phyloP scores from a whole-genome alignment of 2,329 filamentous ascomycete genomes.

The Anthostomella pinea region DNA sequence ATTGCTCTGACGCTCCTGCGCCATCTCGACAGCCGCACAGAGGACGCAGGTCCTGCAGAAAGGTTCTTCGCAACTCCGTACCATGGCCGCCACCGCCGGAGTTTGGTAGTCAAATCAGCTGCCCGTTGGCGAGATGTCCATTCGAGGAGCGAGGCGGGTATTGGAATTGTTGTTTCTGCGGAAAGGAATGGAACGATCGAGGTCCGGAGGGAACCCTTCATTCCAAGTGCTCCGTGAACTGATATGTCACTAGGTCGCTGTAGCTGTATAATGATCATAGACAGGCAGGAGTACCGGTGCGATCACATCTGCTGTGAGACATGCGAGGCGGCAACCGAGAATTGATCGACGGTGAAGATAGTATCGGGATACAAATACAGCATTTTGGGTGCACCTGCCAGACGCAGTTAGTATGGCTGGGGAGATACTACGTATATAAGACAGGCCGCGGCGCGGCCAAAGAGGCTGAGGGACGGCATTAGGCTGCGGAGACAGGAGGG shows the following conservation, averaged over 20 bases:
- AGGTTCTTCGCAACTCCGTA: conserved; percentile 41
- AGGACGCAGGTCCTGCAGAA: conserved; percentile 40
- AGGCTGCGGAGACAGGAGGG: too few relatives aligned
- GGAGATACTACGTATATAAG: conserved; percentile 1
- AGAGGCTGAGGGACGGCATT: too few relatives aligned
- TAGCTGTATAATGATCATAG: conserved; percentile 51
- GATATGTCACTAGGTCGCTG: conserved; percentile 38
- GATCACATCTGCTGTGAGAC: conserved; percentile 53
- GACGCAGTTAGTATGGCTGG: conserved; percentile 1
- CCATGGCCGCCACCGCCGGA: conserved; percentile 48
- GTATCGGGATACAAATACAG: conserved; percentile 1
- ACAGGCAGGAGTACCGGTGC: conserved; percentile 47
- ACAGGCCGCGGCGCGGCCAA: too few relatives aligned
- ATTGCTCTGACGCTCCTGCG: conserved; percentile 42
- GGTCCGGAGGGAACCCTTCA: conserved; percentile 21
- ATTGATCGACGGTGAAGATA: conserved; percentile 4
- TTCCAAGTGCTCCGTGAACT: conserved; percentile 7
- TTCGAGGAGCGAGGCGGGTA: conserved; percentile 47
- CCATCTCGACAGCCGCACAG: conserved; percentile 22
- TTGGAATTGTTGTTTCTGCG: conserved; percentile 58
- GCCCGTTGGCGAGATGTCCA: conserved; percentile 46
- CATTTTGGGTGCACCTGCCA: conserved; percentile 3
- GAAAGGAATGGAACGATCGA: conserved; percentile 48
- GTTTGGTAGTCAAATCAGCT: conserved; percentile 39
- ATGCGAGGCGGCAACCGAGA: conserved; percentile 42